phyloP scores from a whole-genome alignment of 805 yeast genomes.

The Candida maesae region DNA sequence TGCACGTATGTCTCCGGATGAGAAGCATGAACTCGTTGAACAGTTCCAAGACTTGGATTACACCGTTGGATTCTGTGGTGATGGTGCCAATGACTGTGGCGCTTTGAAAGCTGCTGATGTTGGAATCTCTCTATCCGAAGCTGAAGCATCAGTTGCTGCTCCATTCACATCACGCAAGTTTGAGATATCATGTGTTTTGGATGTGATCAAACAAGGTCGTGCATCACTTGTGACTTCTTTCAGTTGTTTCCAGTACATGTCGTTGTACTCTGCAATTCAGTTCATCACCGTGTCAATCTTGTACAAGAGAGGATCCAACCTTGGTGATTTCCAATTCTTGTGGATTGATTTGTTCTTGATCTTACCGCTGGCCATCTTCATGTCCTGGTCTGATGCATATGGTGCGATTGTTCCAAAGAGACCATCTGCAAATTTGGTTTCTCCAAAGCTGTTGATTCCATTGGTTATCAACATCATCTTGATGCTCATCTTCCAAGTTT shows the following conservation, averaged over 20 bases:
- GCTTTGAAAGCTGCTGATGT: slow-evolving; percentile 97
- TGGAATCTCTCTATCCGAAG: slow-evolving; percentile 93
- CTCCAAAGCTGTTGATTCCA: slow-evolving; percentile 83
- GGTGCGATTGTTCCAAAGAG: slow-evolving; percentile 56
- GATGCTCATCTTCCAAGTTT: slow-evolving; percentile 59
- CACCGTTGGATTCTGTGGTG: slow-evolving; percentile 97
- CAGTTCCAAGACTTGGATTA: slow-evolving; percentile 81
- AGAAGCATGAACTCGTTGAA: slow-evolving; percentile 91
- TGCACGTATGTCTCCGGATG: slow-evolving; percentile 99
- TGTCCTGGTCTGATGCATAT: slow-evolving; percentile 96
- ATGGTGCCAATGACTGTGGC: slow-evolving; percentile 99
- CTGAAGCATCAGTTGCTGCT: slow-evolving; percentile 98
- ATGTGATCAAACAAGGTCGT: slow-evolving; percentile 90
- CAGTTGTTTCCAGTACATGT: slow-evolving; percentile 97
- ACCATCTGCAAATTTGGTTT: slow-evolving; percentile 91
- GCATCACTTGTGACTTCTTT: slow-evolving; percentile 93
- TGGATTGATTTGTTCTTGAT: slow-evolving; percentile 90
- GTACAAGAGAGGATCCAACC: slow-evolving; percentile 83
- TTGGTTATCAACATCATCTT: slow-evolving; percentile 72
- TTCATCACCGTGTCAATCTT: slow-evolving; percentile 82
- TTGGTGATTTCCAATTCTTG: slow-evolving; percentile 95
- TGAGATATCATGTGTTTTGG: slow-evolving; percentile 89
- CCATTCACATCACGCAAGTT: slow-evolving; percentile 91
- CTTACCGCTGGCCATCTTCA: slow-evolving; percentile 90
- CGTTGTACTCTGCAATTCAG: slow-evolving; percentile 94